These are phyloP conservation scores for Nigrospora sphaerica DNA, from an alignment of 2,329 filamentous ascomycete species.

Conservation along the genomic window DNA sequence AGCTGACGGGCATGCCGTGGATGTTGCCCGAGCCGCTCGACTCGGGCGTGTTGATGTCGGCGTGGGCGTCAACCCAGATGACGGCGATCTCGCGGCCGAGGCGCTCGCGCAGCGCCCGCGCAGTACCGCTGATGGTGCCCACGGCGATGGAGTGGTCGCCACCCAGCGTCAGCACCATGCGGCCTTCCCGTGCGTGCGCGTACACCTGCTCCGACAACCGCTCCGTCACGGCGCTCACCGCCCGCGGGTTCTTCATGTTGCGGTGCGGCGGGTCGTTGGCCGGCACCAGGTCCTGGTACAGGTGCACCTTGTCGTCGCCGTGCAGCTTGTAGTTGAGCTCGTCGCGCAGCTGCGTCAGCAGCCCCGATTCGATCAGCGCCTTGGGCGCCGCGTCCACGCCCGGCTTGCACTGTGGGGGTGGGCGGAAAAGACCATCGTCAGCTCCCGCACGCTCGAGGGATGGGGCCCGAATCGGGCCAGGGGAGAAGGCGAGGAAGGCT, in stretches of 20 bases:
- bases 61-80: conserved; percentile 97
- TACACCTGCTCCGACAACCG: conserved; percentile 81
- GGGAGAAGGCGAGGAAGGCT: not conserved
- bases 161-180: conserved; percentile 86
- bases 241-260: conserved; percentile 87
- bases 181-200: conserved; percentile 72
- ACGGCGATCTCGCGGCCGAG: conserved; percentile 80
- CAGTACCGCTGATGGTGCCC: conserved; percentile 81
- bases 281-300: conserved; percentile 71
- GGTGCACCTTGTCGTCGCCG: conserved; percentile 76
- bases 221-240: conserved; percentile 78
- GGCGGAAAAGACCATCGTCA: not conserved
- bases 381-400: conserved; percentile 88
- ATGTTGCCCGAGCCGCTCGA: conserved; percentile 85
- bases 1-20: conserved; percentile 95
- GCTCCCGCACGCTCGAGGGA: not conserved
- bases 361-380: conserved; percentile 80
- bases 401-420: conserved; percentile 61
- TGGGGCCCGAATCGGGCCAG: not conserved
- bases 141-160: conserved; percentile 97
- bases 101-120: conserved; percentile 79
- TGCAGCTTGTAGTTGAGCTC: conserved; percentile 86
- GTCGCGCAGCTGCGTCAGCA: conserved; percentile 73
- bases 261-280: conserved; percentile 70
- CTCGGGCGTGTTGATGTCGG: conserved; percentile 96